phyloP scores from a whole-genome alignment of 805 yeast species.

The Metschnikowia reukaufii region DNA sequence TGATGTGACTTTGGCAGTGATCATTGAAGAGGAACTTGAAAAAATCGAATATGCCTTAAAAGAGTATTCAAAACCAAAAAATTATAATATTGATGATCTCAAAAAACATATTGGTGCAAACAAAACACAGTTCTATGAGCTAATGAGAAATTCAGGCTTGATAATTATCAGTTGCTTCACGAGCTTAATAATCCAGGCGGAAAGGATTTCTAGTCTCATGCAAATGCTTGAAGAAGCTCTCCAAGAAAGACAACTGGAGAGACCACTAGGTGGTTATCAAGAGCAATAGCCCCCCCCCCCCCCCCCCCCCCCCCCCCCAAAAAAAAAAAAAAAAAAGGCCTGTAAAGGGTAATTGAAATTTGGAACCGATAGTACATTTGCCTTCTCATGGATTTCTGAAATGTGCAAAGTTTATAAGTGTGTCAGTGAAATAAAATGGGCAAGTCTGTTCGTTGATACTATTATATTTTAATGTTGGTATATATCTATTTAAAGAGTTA shows the following conservation, averaged over 20 bases:
- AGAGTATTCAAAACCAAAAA: neutral
- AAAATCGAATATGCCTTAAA: neutral
- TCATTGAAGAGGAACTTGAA: neutral
- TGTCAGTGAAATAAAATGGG: no score
- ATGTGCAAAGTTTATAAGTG: no score
- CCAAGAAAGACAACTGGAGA: no score
- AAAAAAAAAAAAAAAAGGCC: no score
- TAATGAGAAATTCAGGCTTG: neutral
- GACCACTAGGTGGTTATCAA: no score
- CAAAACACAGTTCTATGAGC: neutral
- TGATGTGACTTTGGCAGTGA: neutral
- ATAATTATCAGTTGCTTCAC: neutral
- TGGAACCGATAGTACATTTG: neutral
- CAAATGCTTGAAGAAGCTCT: neutral
- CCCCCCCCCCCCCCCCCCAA: no score
- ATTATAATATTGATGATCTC: neutral
- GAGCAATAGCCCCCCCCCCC: no score
- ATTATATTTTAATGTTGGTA: no score
- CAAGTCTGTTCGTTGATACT: neutral
- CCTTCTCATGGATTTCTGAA: no score
- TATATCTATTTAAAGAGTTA: neutral
- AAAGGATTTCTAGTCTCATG: neutral
- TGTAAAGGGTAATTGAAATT: neutral
- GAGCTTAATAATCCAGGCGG: neutral
- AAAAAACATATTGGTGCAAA: neutral